Evolutionary conservation across 129 eudicot species (phyloP), one percentile per base, ranked within the genome.

Genomic region (Flaveria sonorensis): DNA sequence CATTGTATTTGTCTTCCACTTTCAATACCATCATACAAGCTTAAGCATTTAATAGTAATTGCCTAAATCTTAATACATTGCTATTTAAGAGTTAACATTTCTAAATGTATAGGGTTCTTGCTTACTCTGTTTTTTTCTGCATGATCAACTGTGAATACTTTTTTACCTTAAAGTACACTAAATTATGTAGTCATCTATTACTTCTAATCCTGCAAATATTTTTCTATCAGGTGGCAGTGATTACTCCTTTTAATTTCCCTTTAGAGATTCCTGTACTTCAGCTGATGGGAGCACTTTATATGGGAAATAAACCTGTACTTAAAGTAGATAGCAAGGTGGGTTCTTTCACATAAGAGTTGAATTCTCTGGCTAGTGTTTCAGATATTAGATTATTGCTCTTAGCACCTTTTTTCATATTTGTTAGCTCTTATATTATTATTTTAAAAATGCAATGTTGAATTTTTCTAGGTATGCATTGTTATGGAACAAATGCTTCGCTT

Each of bases 401-500:
- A 19, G 55, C 19, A 53, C 18, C 10, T 39, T 71, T 50, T 52
- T 52, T 56, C 28, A 61, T 78, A 60, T 78, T 28, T 70, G 20
- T 59, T 20, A 23, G 60, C 23, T 50, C 26, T 51, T 18, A 16
- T 52, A 51, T 79, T 61, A 21, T 71, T 56, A 56, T 18, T 50
- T 28, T 1, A 39, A 24, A 62, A 11, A 50, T 63, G 43, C 23
- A 32, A 23, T 60, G 36, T 20, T 46, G 26, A 56, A 20, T 42
- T 78, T 70, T 57, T 65, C 2, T 82, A 94, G 97, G 99, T 95
- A 26, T 86, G 87, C 86, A 85, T 95, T 60, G 97, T 95, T 40
- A 92, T 92, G 97, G 99, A 95, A 63, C 99, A 95, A 87, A 92
- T 95, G 97, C 87, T 95, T 77, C 91, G 99, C 43, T 72, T 92